Evolutionary conservation across 257 asterid genomes (phyloP).

Genomic region (Prunella vulgaris): DNA sequence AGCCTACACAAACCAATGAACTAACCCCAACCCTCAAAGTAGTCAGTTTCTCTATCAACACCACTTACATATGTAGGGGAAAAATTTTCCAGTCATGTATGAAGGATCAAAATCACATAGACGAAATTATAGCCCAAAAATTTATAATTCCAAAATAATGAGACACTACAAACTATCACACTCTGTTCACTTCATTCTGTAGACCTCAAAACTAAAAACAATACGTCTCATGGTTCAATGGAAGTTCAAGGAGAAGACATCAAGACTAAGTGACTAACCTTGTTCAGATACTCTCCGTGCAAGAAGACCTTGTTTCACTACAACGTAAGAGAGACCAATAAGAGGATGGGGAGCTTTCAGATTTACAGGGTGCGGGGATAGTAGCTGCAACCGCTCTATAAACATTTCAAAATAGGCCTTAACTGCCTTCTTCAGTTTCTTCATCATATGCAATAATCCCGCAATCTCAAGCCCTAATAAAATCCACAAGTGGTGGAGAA

Average conservation of each 20-base stretch:
- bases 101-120: too few species aligned
- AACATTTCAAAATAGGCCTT: conserved; percentile 88
- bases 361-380: conserved; percentile 97
- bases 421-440: conserved; percentile 69
- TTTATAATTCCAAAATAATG: too few species aligned
- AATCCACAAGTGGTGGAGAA: conserved; percentile 92
- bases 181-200: neutral
- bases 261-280: conserved; percentile 44
- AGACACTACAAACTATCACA: too few species aligned
- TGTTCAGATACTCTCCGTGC: too few species aligned
- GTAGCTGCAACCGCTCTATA: conserved; percentile 75
- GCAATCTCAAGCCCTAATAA: conserved; percentile 92
- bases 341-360: conserved; percentile 97
- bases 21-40: too few species aligned
- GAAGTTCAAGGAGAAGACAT: neutral
- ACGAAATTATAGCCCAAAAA: too few species aligned
- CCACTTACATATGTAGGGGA: too few species aligned
- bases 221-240: neutral
- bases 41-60: too few species aligned
- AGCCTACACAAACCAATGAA: too few species aligned
- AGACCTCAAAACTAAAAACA: neutral
- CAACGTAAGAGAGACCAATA: conserved; percentile 75
- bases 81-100: too few species aligned
- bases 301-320: too few species aligned
- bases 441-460: conserved; percentile 76